These are phyloP conservation scores for Sporothrix euskadiensis DNA, from an alignment of 2,329 filamentous ascomycete genomes.

Conservation along the genomic window DNA sequence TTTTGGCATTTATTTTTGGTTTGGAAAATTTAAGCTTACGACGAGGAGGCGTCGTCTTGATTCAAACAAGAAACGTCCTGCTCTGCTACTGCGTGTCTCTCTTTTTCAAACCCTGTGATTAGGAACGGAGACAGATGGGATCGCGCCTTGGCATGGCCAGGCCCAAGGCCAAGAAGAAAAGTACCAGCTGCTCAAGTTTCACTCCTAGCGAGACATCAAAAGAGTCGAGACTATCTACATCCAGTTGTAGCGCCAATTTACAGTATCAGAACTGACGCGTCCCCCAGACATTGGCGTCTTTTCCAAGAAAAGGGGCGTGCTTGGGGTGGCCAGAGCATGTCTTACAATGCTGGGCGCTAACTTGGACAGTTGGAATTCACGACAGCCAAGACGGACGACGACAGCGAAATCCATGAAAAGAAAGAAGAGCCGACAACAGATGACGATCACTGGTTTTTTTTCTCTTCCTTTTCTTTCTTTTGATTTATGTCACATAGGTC, in stretches of 20 bases:
- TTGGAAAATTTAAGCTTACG: conserved; percentile 7
- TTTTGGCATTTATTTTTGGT: conserved; percentile 6
- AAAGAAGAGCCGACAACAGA: not conserved
- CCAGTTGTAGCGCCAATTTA: not conserved
- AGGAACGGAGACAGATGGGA: conserved; percentile 16
- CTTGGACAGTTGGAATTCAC: not conserved
- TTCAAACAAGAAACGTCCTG: not conserved
- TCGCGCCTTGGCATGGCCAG: conserved; percentile 27
- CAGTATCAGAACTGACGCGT: conserved; percentile 2
- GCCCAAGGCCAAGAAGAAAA: conserved; percentile 9
- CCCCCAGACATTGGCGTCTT: conserved; percentile 8
- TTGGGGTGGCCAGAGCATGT: not conserved
- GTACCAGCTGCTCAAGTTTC: not conserved
- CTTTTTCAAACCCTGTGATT: not conserved
- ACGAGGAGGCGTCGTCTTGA: not conserved
- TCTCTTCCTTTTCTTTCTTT: not conserved
- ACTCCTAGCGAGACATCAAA: not conserved
- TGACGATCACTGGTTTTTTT: not conserved
- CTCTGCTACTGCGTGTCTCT: not conserved
- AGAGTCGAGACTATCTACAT: not conserved
- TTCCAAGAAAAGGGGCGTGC: not conserved
- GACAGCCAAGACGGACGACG: not conserved
- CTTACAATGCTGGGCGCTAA: not conserved
- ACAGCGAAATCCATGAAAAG: not conserved
- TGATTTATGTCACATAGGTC: not conserved